These are phyloP conservation scores for Hebeloma cylindrosporum DNA, from an alignment of 768 basidiomycete genomes.

Conservation along the genomic window DNA sequence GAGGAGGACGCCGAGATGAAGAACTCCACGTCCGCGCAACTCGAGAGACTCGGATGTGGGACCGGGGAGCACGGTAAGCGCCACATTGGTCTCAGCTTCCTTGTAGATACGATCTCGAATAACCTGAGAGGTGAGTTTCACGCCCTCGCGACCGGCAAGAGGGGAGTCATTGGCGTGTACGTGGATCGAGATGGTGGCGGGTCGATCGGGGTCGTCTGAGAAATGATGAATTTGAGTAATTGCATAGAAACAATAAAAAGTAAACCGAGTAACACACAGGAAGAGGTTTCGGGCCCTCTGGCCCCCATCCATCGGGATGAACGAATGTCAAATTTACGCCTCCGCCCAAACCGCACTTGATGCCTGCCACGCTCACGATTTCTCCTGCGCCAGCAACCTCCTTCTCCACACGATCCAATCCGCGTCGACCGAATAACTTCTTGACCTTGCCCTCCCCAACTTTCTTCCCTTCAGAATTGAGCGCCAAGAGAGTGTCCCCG, in stretches of 20 bases:
- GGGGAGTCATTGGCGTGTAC: conserved; percentile 50
- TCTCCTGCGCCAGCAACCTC: conserved; percentile 47
- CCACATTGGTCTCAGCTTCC: conserved; percentile 53
- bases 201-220: conserved; percentile 46
- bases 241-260: neutral
- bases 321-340: conserved; percentile 47
- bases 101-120: conserved; percentile 49
- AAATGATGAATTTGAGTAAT: conserved; percentile 15
- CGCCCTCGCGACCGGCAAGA: conserved; percentile 45
- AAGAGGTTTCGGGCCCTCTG: conserved; percentile 38
- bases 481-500: conserved; percentile 40
- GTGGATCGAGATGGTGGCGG: conserved; percentile 51
- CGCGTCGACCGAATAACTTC: conserved; percentile 40
- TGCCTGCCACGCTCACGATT: conserved; percentile 49
- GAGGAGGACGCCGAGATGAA: conserved; percentile 51
- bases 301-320: conserved; percentile 44
- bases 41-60: conserved; percentile 51
- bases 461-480: conserved; percentile 43
- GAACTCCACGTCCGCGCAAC: conserved; percentile 47
- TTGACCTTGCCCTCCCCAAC: conserved; percentile 52
- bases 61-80: conserved; percentile 47
- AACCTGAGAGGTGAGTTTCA: conserved; percentile 49
- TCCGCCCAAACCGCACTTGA: conserved; percentile 29
- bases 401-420: conserved; percentile 44
- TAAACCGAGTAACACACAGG: conserved; percentile 30